Percentiles rank a stretch among this genome's conserved stretches.
Evolutionary conservation across 768 basidiomycete genomes (phyloP).

Genomic region (Termitomyces sp.): DNA sequence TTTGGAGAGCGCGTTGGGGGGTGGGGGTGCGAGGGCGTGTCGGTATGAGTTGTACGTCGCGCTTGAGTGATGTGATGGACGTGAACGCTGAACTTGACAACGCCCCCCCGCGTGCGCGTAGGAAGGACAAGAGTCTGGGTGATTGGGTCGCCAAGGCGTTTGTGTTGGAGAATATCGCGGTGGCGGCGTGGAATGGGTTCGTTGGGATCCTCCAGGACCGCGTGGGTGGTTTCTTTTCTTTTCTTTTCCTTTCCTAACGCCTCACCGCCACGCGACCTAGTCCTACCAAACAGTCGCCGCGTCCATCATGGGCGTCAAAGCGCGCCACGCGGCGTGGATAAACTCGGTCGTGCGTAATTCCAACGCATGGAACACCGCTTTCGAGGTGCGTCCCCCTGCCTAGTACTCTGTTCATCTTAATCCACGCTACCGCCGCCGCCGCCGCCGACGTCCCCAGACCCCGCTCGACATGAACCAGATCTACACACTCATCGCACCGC

Average conservation of each 20-base stretch:
- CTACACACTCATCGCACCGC: conserved; percentile 33
- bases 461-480: conserved; percentile 36
- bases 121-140: conserved; percentile 38
- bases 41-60: conserved; percentile 50
- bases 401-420: too few species aligned
- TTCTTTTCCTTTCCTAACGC: neutral
- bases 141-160: conserved; percentile 47
- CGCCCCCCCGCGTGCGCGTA: conserved; percentile 9
- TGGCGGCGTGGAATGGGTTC: conserved; percentile 57
- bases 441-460: conserved; percentile 24
- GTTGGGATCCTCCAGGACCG: conserved; percentile 2
- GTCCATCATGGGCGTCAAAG: conserved; percentile 55
- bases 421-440: too few species aligned
- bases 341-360: conserved; percentile 35
- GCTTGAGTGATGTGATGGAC: neutral
- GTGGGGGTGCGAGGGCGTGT: conserved; percentile 44
- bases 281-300: conserved; percentile 49
- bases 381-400: conserved; percentile 38
- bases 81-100: too few species aligned
- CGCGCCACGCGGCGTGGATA: conserved; percentile 64
- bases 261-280: conserved; percentile 9
- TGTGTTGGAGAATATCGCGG: conserved; percentile 51
- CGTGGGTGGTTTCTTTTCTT: neutral
- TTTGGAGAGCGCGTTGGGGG: conserved; percentile 39
- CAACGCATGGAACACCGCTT: conserved; percentile 23